These are phyloP conservation scores for Schoenoplectus triqueter DNA, from an alignment of 202 grass and related monocot genomes.

Conservation along the genomic window DNA sequence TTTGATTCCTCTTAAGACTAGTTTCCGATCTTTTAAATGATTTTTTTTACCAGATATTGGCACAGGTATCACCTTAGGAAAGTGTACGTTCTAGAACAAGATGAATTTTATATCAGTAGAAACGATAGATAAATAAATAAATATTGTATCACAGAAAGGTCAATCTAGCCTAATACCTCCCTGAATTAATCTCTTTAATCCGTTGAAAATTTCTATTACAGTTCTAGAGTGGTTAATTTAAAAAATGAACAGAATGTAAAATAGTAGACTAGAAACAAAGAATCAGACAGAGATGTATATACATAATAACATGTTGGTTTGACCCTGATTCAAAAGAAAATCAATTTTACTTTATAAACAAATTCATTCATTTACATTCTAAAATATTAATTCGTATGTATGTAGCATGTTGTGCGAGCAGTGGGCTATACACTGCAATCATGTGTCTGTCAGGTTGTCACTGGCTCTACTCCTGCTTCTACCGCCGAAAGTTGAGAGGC, in stretches of 20 bases:
- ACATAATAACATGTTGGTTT: neutral
- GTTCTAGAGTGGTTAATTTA: neutral
- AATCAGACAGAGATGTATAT: neutral
- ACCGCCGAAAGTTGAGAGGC: conserved; percentile 68
- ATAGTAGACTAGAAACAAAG: neutral
- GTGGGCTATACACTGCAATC: conserved; percentile 64
- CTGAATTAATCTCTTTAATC: neutral
- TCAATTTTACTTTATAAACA: neutral
- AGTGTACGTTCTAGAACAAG: no score
- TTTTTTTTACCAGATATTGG: neutral
- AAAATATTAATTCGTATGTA: no score
- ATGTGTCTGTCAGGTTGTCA: conserved; percentile 48
- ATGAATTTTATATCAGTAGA: no score
- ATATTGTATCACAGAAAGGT: no score
- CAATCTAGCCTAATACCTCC: no score
- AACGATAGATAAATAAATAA: no score
- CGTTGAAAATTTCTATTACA: neutral
- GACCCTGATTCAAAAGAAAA: no score
- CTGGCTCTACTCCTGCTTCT: conserved; percentile 86
- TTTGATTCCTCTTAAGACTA: neutral
- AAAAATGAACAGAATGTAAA: neutral
- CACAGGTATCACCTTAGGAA: no score
- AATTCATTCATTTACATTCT: no score
- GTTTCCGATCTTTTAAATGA: neutral
- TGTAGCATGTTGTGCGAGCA: conserved; percentile 58